Conservation (phyloP, 2,329 filamentous ascomycete species). For the Calycina marina region DNA sequence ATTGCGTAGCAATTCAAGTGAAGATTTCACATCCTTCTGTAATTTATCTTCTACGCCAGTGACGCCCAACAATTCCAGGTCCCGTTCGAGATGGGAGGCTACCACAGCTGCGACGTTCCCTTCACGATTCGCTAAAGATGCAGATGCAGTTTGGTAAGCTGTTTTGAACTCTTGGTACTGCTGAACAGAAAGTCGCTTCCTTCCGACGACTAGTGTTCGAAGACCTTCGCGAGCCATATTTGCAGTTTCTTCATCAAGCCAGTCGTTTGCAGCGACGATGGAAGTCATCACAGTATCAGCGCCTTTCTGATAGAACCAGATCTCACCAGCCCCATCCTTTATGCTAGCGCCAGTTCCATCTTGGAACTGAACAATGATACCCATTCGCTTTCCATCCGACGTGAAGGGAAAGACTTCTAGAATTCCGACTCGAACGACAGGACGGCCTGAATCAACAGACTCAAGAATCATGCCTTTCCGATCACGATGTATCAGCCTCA, state of each 20-base stretch:
- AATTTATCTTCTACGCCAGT: conserved; percentile 97
- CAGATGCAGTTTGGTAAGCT: conserved; percentile 63
- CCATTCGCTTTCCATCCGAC: conserved; percentile 96
- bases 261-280: conserved; percentile 92
- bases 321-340: conserved; percentile 51
- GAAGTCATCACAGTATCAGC: conserved; percentile 97
- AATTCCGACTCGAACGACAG: conserved; percentile 74
- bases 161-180: conserved; percentile 71
- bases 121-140: conserved; percentile 70
- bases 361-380: conserved; percentile 81
- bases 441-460: conserved; percentile 56
- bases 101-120: conserved; percentile 68
- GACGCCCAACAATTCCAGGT: conserved; percentile 87
- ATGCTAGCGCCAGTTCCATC: conserved; percentile 36
- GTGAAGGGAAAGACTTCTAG: conserved; percentile 96
- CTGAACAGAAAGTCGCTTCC: conserved; percentile 64
- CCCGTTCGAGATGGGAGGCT: conserved; percentile 66
- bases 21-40: conserved; percentile 89
- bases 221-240: conserved; percentile 98
- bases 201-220: conserved; percentile 86
- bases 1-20: conserved; percentile 85
- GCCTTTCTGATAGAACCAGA: conserved; percentile 98
- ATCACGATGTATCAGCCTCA: conserved; percentile 74
- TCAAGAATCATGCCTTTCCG: conserved; percentile 74
- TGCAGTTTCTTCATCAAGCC: conserved; percentile 97